These are phyloP conservation scores for Claviceps africana DNA, from an alignment of 2,329 filamentous ascomycete species.

Conservation along the genomic window DNA sequence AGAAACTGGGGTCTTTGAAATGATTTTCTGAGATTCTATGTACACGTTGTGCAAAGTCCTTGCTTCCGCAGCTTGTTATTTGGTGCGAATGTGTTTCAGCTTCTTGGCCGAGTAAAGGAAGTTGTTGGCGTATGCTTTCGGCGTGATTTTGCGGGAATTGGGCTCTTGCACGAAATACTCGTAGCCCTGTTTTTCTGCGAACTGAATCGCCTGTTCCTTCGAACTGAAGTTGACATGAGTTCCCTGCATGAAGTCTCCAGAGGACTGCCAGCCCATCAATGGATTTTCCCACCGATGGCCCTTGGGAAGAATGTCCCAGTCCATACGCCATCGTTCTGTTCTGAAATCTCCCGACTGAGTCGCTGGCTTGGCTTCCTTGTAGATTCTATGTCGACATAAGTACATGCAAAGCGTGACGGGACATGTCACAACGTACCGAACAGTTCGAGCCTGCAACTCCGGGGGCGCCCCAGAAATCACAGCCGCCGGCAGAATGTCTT, in stretches of 20 bases:
- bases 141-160: slow-evolving; percentile 68
- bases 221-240: slow-evolving; percentile 78
- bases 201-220: slow-evolving; percentile 88
- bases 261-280: slow-evolving; percentile 97
- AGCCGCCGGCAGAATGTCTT: slow-evolving; percentile 67
- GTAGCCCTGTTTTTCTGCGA: slow-evolving; percentile 97
- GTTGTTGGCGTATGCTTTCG: slow-evolving; percentile 96
- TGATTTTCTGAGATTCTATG: background rate
- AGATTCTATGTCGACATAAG: slow-evolving; percentile 51
- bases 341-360: slow-evolving; percentile 90
- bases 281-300: slow-evolving; percentile 98
- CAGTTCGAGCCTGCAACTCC: slow-evolving; percentile 85
- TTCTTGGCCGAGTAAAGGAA: slow-evolving; percentile 76
- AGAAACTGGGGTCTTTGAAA: background rate
- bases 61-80: slow-evolving; percentile 34
- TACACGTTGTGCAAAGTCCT: background rate
- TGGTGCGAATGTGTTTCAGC: slow-evolving; percentile 75
- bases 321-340: slow-evolving; percentile 82
- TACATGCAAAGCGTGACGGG: background rate
- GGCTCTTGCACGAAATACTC: slow-evolving; percentile 98
- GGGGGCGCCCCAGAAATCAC: slow-evolving; percentile 83
- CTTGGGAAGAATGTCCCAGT: slow-evolving; percentile 88
- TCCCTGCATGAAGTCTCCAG: slow-evolving; percentile 87
- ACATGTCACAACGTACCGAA: slow-evolving; percentile 50
- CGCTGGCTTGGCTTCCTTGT: slow-evolving; percentile 79